These are phyloP conservation scores for Teunomyces tritomae DNA, from an alignment of 805 yeast species.

Conservation along the genomic window DNA sequence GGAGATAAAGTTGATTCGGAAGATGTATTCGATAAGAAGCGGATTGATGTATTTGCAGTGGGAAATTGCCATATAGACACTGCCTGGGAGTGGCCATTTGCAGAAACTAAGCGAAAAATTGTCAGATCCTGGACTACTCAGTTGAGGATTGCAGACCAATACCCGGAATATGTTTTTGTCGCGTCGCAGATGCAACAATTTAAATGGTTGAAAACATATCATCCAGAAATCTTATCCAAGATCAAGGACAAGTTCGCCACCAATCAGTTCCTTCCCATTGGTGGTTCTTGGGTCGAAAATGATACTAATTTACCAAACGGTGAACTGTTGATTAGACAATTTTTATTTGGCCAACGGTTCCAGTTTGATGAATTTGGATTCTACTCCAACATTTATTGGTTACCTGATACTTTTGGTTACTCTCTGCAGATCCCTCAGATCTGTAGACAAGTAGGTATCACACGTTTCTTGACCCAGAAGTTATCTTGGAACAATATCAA, in stretches of 20 bases:
- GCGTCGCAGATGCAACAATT: conserved; percentile 97
- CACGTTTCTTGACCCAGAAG: conserved; percentile 86
- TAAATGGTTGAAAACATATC: conserved; percentile 84
- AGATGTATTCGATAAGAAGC: conserved; percentile 49
- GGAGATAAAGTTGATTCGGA: conserved; percentile 66
- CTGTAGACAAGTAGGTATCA: conserved; percentile 82
- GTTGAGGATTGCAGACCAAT: conserved; percentile 74
- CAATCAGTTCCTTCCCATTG: conserved; percentile 83
- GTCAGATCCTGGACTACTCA: conserved; percentile 97
- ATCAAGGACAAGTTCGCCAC: conserved; percentile 64
- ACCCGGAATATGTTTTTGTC: conserved; percentile 90
- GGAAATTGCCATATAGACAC: conserved; percentile 98
- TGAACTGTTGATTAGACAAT: conserved; percentile 85
- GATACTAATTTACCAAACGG: conserved; percentile 97
- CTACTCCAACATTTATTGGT: conserved; percentile 80
- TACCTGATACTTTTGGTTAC: conserved; percentile 97
- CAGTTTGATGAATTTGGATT: conserved; percentile 76
- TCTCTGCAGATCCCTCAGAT: conserved; percentile 93
- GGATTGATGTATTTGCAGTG: conserved; percentile 70
- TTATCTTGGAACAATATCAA: conserved; percentile 96
- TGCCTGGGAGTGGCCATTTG: conserved; percentile 99
- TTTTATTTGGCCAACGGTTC: conserved; percentile 85
- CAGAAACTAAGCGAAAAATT: conserved; percentile 88
- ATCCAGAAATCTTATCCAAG: conserved; percentile 71
- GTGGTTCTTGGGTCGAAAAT: conserved; percentile 98